A percentile compares a stretch with the other conserved stretches of the same genome.
Conservation (phyloP, 2,329 filamentous ascomycete species). For the Colletotrichum truncatum region DNA sequence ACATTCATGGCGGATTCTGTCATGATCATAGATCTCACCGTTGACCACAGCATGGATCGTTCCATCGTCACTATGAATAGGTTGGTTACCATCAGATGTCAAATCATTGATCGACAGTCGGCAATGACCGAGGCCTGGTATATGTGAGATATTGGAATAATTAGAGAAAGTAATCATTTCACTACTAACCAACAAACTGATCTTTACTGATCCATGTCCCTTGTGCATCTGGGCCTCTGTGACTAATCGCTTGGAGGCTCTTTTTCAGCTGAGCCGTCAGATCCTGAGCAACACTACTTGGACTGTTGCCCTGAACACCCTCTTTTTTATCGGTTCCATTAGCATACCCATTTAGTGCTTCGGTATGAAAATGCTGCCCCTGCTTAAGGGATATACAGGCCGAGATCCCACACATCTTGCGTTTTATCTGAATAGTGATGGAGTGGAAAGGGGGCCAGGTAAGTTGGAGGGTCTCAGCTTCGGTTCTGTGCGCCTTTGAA, state of each 20-base stretch:
- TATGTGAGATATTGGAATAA: background rate
- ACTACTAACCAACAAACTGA: slow-evolving; percentile 12
- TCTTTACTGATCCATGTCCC: slow-evolving; percentile 36
- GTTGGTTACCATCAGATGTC: slow-evolving; percentile 53
- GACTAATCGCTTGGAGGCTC: slow-evolving; percentile 35
- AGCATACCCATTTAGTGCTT: slow-evolving; percentile 5
- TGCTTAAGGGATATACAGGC: slow-evolving; percentile 2
- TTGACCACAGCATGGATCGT: slow-evolving; percentile 65
- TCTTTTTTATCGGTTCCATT: background rate
- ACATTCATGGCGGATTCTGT: slow-evolving; percentile 49
- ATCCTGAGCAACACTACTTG: background rate
- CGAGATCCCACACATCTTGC: slow-evolving; percentile 16
- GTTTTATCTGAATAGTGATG: background rate
- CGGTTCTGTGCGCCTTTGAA: background rate
- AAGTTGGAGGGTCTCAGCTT: background rate
- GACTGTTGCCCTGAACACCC: background rate
- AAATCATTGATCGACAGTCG: slow-evolving; percentile 63
- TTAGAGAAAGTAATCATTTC: fast-evolving
- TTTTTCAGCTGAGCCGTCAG: slow-evolving; percentile 27
- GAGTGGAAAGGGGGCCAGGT: background rate
- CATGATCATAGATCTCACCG: slow-evolving; percentile 65
- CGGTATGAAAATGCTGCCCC: slow-evolving; percentile 3
- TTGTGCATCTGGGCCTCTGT: slow-evolving; percentile 41
- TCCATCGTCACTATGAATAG: slow-evolving; percentile 47
- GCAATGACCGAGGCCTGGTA: slow-evolving; percentile 51